phyloP scores from a whole-genome alignment of 805 yeast genomes.

The Cyberlindnera xylosilytica region DNA sequence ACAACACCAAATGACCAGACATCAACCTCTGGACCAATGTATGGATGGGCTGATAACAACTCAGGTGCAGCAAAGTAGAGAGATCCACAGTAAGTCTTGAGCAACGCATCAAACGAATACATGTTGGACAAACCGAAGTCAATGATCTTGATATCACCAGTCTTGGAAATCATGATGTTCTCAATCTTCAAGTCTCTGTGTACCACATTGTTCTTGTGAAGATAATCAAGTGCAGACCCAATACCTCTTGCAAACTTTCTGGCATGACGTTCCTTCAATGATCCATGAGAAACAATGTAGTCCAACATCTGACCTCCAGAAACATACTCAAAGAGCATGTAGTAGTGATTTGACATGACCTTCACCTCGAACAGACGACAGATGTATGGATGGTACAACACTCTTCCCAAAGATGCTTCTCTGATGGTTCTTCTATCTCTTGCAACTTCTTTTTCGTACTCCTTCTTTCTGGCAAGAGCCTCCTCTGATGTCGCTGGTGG shows the following conservation, averaged over 20 bases:
- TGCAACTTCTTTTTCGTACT: slow-evolving; percentile 77
- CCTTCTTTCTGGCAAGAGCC: slow-evolving; percentile 59
- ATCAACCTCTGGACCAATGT: slow-evolving; percentile 95
- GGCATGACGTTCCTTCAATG: slow-evolving; percentile 89
- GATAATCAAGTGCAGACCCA: slow-evolving; percentile 88
- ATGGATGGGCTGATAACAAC: slow-evolving; percentile 85
- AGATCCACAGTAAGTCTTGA: slow-evolving; percentile 96
- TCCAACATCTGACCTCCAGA: slow-evolving; percentile 98
- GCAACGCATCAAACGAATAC: slow-evolving; percentile 63
- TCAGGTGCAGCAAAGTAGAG: slow-evolving; percentile 99
- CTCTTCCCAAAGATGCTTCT: slow-evolving; percentile 91
- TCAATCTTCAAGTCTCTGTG: slow-evolving; percentile 97
- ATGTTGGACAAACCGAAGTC: slow-evolving; percentile 95
- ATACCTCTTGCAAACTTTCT: slow-evolving; percentile 93
- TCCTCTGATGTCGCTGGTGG: slow-evolving; percentile 61
- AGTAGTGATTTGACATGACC: slow-evolving; percentile 94
- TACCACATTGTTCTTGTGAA: slow-evolving; percentile 91
- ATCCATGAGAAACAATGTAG: slow-evolving; percentile 94
- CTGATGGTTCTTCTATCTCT: slow-evolving; percentile 90
- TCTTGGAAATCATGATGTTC: slow-evolving; percentile 88
- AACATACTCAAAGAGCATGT: slow-evolving; percentile 94
- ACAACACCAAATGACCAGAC: slow-evolving; percentile 99
- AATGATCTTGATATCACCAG: slow-evolving; percentile 92
- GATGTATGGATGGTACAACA: slow-evolving; percentile 87
- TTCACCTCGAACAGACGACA: slow-evolving; percentile 91